Evolutionary conservation across 257 asterid species (phyloP), one percentile per base, ranked within the genome.

Genomic region (Scutellaria minor): DNA sequence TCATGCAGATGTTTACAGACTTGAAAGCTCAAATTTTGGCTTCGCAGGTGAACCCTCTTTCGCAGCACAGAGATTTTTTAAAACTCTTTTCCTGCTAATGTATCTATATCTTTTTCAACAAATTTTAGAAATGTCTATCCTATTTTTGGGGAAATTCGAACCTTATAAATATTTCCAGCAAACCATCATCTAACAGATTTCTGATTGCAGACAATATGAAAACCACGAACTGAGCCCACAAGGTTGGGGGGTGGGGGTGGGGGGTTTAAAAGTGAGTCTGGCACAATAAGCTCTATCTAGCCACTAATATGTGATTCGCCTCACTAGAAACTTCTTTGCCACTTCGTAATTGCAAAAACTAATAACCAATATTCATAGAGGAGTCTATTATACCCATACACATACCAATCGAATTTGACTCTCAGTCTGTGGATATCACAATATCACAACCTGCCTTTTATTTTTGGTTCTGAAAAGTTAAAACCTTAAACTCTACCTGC

Each of bases 1-100:
- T 45, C 66, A 14, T 81, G 88, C 99, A 94, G 99, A 87, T 94
- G 88, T 92, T 85, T 75, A 76, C 96, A 9, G 87, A 88, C 79
- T 72, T 91, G 88, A 88, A 88, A 83, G 90, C 90, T 85, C 99
- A 90, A 65, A 88, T 94, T 76, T 82, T 91, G 87, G 84, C 98
- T 42, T 83, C 96, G 41, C 98, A 91, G 97, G 99, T 90, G 82
- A 62, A 77, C 60, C 55, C 61, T 79, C 18, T 52, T 54, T 51
- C 31, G 15, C 20, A 9, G 14, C 72, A 55, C 62, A 1, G 60
- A 50, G 66, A 44, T 14, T 66, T 73, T 53, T 73, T 58, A 35
- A 24, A 47, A 47, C 22, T 35, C 51, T 50, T 70, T 41, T 47
- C 46, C 51, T 53, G 54, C 74, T 59, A 5, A 46, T 4, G 48